These are phyloP conservation scores for Agastache rugosa DNA, from an alignment of 257 asterid species.

Conservation along the genomic window DNA sequence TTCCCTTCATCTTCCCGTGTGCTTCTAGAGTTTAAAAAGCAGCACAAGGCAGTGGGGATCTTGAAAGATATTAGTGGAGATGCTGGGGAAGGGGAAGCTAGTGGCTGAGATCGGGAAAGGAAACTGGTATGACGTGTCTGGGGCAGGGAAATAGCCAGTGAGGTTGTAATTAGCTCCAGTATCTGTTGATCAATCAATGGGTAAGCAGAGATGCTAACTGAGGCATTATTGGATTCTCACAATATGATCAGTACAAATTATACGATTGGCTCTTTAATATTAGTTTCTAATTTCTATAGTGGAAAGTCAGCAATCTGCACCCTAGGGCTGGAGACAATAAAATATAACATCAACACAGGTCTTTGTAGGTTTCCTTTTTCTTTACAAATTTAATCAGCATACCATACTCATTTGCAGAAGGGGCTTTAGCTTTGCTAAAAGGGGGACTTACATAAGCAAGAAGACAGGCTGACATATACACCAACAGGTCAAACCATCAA, in stretches of 20 bases:
- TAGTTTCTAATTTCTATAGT: not conserved
- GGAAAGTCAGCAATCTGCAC: not conserved
- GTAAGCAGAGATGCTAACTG: not conserved
- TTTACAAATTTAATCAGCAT: not conserved
- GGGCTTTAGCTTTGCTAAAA: not conserved
- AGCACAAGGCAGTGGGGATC: slow-evolving; percentile 14
- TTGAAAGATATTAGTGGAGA: not conserved
- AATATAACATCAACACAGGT: not conserved
- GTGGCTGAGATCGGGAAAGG: not conserved
- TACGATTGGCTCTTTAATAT: not conserved
- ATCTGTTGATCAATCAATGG: not conserved
- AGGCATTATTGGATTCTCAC: not conserved
- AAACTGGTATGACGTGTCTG: too few species aligned
- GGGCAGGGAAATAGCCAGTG: not conserved
- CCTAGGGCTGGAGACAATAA: not conserved
- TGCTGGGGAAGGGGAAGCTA: not conserved
- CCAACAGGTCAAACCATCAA: not conserved
- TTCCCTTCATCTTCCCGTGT: slow-evolving; percentile 17
- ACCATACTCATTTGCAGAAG: not conserved
- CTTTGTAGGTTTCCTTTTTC: not conserved
- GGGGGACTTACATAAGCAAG: not conserved
- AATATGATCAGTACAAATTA: not conserved
- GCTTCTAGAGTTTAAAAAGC: slow-evolving; percentile 7
- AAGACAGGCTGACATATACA: not conserved
- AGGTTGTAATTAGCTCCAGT: not conserved